Evolutionary conservation across 257 asterid species (phyloP), one percentile per base, ranked within the genome.

Genomic region (Capsicum pubescens): DNA sequence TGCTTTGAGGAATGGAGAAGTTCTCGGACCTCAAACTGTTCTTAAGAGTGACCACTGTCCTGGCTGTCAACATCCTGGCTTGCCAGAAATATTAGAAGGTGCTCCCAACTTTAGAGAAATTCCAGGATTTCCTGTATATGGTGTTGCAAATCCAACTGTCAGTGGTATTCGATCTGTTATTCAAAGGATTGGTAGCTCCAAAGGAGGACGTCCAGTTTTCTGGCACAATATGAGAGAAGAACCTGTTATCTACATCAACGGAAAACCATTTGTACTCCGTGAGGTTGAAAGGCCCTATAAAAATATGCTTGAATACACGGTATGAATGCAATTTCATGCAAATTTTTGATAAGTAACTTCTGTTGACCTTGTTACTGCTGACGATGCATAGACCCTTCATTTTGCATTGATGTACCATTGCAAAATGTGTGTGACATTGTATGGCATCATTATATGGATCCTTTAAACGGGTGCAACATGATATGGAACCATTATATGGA

Each of bases 181-280:
- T 86, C 97, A 88, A 87, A 91, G 95, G 90, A 91, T 95, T 91
- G 98, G 98, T 80, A 93, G 94, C 90, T 87, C 92, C 66, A 92
- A 88, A 91, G 94, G 93, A 81, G 97, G 96, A 36, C 92, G 94
- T 55, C 97, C 98, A 39, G 95, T 95, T 70, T 89, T 95, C 86
- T 95, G 99, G 99, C 99, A 95, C 88, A 94, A 94, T 87, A 95
- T 95, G 99, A 93, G 99, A 90, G 99, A 95, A 89, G 99, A 95
- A 86, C 98, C 99, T 85, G 99, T 95, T 86, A 90, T 95, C 86
- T 95, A 95, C 91, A 94, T 95, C 84, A 94, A 94, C 64, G 99
- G 99, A 86, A 95, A 93, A 86, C 99, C 99, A 72, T 95, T 95
- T 82, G 99, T 95, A 76, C 98, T 95, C 61, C 99, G 99, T 63